These are phyloP conservation scores for Actinidia chinensis DNA, from an alignment of 179 eudicot genomes.

Conservation along the genomic window DNA sequence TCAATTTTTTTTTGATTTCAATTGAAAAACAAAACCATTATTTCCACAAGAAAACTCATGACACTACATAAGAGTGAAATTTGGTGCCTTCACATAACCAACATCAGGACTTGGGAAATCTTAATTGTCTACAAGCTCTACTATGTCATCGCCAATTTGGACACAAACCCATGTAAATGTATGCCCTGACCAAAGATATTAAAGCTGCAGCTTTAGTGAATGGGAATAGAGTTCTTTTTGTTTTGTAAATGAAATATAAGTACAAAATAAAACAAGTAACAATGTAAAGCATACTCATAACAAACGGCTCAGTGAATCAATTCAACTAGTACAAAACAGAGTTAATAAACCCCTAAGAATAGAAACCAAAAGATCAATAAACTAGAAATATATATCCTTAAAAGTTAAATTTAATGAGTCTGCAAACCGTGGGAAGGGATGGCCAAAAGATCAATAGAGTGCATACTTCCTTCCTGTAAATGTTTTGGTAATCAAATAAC, in stretches of 20 bases:
- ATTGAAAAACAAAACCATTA: neutral
- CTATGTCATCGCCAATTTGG: slow-evolving; percentile 54
- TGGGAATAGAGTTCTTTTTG: slow-evolving; percentile 9
- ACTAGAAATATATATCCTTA: neutral
- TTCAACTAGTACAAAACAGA: neutral
- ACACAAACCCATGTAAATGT: slow-evolving; percentile 65
- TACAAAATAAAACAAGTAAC: neutral
- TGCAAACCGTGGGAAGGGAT: slow-evolving; percentile 77
- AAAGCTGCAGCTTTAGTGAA: neutral
- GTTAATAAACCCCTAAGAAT: neutral
- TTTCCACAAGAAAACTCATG: slow-evolving; percentile 9
- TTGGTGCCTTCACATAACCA: slow-evolving; percentile 42
- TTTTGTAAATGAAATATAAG: neutral
- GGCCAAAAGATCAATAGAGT: slow-evolving; percentile 57
- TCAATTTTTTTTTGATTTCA: too few species aligned
- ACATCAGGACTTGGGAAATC: slow-evolving; percentile 24
- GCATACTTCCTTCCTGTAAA: slow-evolving; percentile 68
- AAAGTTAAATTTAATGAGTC: neutral
- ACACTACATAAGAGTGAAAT: slow-evolving; percentile 75
- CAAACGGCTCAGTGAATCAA: neutral
- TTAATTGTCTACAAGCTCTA: slow-evolving; percentile 54
- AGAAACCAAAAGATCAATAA: neutral
- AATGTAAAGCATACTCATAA: slow-evolving; percentile 18
- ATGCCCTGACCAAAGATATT: slow-evolving; percentile 33
- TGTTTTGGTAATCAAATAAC: slow-evolving; percentile 23